phyloP scores from a whole-genome alignment of 768 basidiomycete genomes.

The Lentinus tigrinus region DNA sequence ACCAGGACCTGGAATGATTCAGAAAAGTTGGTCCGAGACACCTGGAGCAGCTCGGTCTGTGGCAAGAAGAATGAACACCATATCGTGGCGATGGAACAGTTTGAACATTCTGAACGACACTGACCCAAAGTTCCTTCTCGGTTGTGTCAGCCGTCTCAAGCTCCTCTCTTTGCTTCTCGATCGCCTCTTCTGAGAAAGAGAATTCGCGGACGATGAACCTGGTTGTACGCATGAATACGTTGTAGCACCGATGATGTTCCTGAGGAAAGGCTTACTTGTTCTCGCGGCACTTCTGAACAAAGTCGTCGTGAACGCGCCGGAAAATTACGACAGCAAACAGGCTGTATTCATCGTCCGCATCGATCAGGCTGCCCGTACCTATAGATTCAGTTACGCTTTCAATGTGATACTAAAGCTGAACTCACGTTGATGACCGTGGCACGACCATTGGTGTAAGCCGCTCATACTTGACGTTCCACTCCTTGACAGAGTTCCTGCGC shows the following conservation, averaged over 20 bases:
- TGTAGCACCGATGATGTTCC: background rate
- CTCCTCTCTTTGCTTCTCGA: slow-evolving; percentile 80
- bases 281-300: slow-evolving; percentile 90
- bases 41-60: slow-evolving; percentile 86
- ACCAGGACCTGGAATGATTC: slow-evolving; percentile 94
- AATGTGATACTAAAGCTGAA: slow-evolving; percentile 16
- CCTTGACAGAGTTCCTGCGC: slow-evolving; percentile 73
- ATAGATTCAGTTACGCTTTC: background rate
- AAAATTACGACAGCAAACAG: slow-evolving; percentile 88
- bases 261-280: slow-evolving; percentile 64
- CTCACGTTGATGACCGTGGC: slow-evolving; percentile 85
- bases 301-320: slow-evolving; percentile 88
- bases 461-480: slow-evolving; percentile 91
- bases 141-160: slow-evolving; percentile 75
- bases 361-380: slow-evolving; percentile 54
- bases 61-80: background rate
- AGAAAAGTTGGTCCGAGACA: slow-evolving; percentile 94
- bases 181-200: slow-evolving; percentile 77
- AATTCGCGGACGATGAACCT: slow-evolving; percentile 98
- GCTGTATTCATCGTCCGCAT: slow-evolving; percentile 85
- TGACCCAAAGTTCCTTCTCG: slow-evolving; percentile 96
- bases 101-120: slow-evolving; percentile 24
- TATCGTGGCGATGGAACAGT: background rate
- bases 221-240: background rate
- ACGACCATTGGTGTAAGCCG: slow-evolving; percentile 87